A percentile compares a stretch with the other conserved stretches of the same genome.
These are phyloP conservation scores for Yamadazyma friedrichii DNA, from an alignment of 1,139 yeast genomes.

Conservation along the genomic window DNA sequence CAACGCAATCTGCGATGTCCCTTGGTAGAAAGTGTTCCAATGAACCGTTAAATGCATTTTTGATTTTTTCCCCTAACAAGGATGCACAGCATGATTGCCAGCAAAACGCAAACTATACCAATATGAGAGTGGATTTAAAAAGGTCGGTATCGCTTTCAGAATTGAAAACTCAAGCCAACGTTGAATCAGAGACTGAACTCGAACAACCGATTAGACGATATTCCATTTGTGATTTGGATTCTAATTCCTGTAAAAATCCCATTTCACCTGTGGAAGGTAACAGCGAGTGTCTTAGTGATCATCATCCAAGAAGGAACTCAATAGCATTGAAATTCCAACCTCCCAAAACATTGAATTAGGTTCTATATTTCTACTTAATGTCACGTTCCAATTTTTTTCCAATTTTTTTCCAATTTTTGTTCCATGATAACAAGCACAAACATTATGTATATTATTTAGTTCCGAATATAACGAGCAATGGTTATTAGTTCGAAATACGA, in stretches of 20 bases:
- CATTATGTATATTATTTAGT: no score
- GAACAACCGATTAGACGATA: constrained; percentile 9
- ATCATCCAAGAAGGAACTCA: constrained; percentile 29
- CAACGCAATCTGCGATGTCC: neutral
- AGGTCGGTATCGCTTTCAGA: constrained; percentile 12
- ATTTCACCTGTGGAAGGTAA: constrained; percentile 9
- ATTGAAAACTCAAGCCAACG: constrained; percentile 1
- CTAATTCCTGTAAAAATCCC: constrained; percentile 6
- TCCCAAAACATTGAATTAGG: constrained; percentile 7
- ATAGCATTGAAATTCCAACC: constrained; percentile 34
- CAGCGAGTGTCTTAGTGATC: constrained; percentile 3
- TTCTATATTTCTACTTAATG: neutral
- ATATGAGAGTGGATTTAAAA: constrained; percentile 1
- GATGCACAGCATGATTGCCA: neutral
- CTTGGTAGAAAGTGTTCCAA: constrained; percentile 12
- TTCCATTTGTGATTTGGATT: constrained; percentile 17
- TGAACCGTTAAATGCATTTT: constrained; percentile 28
- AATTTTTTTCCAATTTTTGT: no score
- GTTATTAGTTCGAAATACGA: no score
- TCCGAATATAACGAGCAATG: no score
- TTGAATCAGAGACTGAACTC: neutral
- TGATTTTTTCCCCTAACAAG: constrained; percentile 13
- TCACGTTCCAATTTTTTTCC: neutral
- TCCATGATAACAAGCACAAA: no score
- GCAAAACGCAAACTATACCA: no score